Evolutionary conservation across 331 rosid species (phyloP).

Genomic region (Malus hybrid): DNA sequence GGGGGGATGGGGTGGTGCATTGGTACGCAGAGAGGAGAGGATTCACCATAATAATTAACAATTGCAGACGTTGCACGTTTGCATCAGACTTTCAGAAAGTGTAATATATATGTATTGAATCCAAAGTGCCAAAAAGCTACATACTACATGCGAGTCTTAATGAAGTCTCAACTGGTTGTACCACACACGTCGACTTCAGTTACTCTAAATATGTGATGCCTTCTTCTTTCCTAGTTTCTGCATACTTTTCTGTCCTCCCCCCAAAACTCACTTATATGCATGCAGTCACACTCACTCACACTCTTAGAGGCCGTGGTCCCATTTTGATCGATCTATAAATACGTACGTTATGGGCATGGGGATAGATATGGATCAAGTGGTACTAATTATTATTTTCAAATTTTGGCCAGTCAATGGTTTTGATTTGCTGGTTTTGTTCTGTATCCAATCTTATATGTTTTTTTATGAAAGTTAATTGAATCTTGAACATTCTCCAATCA

Average conservation of each 20-base stretch:
- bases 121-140: background rate
- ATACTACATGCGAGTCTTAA: background rate
- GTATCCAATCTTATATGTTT: background rate
- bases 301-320: slow-evolving; percentile 23
- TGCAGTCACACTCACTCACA: background rate
- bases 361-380: background rate
- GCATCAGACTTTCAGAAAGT: background rate
- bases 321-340: background rate
- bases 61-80: background rate
- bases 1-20: background rate
- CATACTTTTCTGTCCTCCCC: slow-evolving; percentile 44
- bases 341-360: background rate
- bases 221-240: slow-evolving; percentile 50
- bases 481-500: background rate
- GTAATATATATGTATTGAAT: background rate
- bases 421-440: background rate
- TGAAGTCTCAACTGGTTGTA: background rate
- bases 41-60: background rate
- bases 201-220: slow-evolving; percentile 52
- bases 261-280: slow-evolving; percentile 23
- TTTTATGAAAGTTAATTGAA: background rate
- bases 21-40: background rate
- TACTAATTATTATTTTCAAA: background rate
- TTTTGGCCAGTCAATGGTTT: background rate
- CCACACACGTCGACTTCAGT: slow-evolving; percentile 51